Evolutionary conservation across 2,329 filamentous ascomycete species (phyloP), one percentile per base, ranked within the genome.

Genomic region (Fusarium nanum): DNA sequence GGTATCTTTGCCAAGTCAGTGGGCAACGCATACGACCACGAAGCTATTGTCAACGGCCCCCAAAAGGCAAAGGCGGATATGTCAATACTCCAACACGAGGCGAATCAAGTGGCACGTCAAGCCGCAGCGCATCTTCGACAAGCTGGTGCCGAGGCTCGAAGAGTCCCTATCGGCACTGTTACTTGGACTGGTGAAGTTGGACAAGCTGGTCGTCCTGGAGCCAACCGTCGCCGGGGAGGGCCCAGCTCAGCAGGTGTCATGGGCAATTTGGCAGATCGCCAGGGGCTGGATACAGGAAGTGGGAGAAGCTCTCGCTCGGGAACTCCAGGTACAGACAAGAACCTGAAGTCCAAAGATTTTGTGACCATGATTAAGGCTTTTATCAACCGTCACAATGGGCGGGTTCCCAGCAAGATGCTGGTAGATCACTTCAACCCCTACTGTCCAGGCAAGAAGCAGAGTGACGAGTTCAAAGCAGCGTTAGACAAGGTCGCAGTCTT

Each of bases 121-220:
- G 94, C 95, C 3, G 93, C 93, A 1, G 87, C 87, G 23, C 91
- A 93, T 69, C 87, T 98, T 3, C 88, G 90, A 30, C 88, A 88
- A 63, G 90, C 93, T 12, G 90, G 88, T 44, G 88, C 94, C 75
- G 86, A 91, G 30, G 93, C 94, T 5, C 86, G 89, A 13, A 86
- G 84, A 11, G 84, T 95, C 2, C 93, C 93, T 0, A 90, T 93
- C 32, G 95, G 95, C 10, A 93, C 92, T 0, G 93, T 96, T 11
- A 98, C 95, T 1, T 98, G 95, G 95, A 98, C 95, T 0, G 95
- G 96, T 3, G 89, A 92, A 73, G 89, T 92, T 48, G 95, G 95
- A 12, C 87, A 91, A 52, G 90, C 89, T 7, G 95, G 94, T 2
- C 86, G 92, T 37, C 92, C 92, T 2, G 86, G 88, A 27, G 84